Percentiles rank a stretch among this genome's conserved stretches.
Conservation (phyloP, 176 grass and related monocot genomes). For the Calamus simplicifolius region DNA sequence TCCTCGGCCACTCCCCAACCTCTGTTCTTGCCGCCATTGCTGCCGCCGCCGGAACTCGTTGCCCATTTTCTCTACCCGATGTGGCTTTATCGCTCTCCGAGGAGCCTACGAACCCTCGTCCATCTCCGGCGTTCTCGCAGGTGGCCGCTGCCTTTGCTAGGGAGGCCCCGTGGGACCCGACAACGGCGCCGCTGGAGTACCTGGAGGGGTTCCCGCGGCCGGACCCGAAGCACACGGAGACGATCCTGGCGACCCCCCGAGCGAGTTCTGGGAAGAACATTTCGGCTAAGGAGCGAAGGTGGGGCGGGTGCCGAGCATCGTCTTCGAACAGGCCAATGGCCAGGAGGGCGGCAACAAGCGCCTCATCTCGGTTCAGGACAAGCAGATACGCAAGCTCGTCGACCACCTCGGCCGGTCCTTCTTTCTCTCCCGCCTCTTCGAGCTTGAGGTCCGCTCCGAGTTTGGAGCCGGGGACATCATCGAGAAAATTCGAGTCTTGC, state of each 20-base stretch:
- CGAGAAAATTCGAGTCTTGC: conserved; percentile 81
- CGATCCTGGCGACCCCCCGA: conserved; percentile 56
- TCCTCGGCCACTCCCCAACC: too few relatives aligned
- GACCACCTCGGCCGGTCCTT: conserved; percentile 85
- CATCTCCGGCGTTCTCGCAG: conserved; percentile 14
- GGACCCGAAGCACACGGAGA: conserved; percentile 76
- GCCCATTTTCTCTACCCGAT: conserved; percentile 25
- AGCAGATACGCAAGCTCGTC: conserved; percentile 96
- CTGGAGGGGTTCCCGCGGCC: conserved; percentile 69
- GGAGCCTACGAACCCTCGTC: conserved; percentile 27
- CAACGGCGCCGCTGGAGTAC: conserved; percentile 46
- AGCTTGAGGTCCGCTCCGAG: conserved; percentile 77
- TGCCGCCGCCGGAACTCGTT: too few relatives aligned
- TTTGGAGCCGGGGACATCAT: conserved; percentile 49
- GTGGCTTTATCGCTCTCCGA: conserved; percentile 56
- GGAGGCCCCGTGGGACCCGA: neutral
- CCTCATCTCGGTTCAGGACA: conserved; percentile 65
- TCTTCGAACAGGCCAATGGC: conserved; percentile 37
- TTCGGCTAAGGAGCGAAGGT: conserved; percentile 65
- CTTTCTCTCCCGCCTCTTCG: conserved; percentile 85
- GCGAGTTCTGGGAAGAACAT: conserved; percentile 41
- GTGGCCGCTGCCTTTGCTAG: neutral
- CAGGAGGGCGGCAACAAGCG: conserved; percentile 31
- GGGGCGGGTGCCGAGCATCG: conserved; percentile 67
- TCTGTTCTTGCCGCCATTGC: too few relatives aligned